A percentile compares a stretch with the other conserved stretches of the same genome.
Evolutionary conservation across 73 alveolate genomes (phyloP).

Genomic region (Paramecium pentaurelia): DNA sequence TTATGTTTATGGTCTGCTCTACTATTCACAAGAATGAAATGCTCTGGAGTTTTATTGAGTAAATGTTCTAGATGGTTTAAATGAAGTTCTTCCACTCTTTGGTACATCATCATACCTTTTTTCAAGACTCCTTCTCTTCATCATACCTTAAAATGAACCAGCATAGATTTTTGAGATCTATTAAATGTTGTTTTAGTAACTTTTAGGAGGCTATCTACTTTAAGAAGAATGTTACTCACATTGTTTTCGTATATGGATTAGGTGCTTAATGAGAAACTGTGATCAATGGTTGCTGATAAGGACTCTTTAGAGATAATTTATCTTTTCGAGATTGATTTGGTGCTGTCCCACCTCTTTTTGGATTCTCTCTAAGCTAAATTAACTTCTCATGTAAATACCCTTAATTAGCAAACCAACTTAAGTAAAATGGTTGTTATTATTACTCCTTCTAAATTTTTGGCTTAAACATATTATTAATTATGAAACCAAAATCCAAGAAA

Average conservation of each 20-base stretch:
- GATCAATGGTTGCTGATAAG: slow-evolving; percentile 20
- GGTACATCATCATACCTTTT: not conserved
- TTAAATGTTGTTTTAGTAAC: not conserved
- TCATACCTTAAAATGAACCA: not conserved
- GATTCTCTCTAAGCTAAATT: not conserved
- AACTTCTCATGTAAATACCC: not conserved
- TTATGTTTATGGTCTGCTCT: not conserved
- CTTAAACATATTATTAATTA: slow-evolving; percentile 6
- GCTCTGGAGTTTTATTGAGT: not conserved
- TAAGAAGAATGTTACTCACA: not conserved
- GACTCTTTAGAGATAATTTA: not conserved
- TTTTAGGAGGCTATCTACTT: not conserved
- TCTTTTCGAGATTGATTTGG: slow-evolving; percentile 40
- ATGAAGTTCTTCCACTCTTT: not conserved
- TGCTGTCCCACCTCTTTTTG: slow-evolving; percentile 41
- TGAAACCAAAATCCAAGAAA: not conserved
- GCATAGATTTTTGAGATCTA: slow-evolving; percentile 37
- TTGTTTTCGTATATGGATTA: not conserved
- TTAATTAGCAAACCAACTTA: slow-evolving; percentile 24
- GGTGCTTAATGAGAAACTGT: not conserved
- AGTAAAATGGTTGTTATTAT: slow-evolving; percentile 36
- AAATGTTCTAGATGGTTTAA: not conserved
- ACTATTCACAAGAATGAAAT: not conserved
- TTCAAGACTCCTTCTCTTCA: not conserved
- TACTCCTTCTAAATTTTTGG: slow-evolving; percentile 25